These are phyloP conservation scores for Cladosporium sp. DNA, from an alignment of 2,329 filamentous ascomycete genomes.

Conservation along the genomic window DNA sequence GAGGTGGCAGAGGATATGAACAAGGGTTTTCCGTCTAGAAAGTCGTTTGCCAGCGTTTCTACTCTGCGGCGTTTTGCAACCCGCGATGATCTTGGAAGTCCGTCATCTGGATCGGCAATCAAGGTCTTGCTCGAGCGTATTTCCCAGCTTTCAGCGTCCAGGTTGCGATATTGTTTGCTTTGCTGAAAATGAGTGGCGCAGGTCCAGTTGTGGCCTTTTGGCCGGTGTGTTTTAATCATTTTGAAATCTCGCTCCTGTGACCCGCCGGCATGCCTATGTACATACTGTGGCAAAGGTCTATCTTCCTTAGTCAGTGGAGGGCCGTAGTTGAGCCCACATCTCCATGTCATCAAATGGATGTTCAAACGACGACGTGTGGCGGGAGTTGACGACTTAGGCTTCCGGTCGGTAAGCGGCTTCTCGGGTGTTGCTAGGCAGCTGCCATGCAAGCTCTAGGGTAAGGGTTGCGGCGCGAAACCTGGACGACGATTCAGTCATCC, in stretches of 20 bases:
- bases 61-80: conserved; percentile 52
- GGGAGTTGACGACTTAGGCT: background rate
- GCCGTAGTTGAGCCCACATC: no score
- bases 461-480: no score
- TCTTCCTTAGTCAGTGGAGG: no score
- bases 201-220: conserved; percentile 27
- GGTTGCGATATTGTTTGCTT: conserved; percentile 24
- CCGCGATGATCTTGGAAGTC: conserved; percentile 46
- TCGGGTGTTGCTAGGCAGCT: background rate
- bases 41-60: conserved; percentile 56
- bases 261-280: no score
- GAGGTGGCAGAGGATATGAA: conserved; percentile 53
- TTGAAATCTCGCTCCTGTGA: no score
- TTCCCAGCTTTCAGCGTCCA: conserved; percentile 22
- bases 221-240: conserved; percentile 29
- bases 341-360: background rate
- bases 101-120: conserved; percentile 54
- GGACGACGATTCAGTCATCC: no score
- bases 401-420: background rate
- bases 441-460: background rate
- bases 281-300: no score
- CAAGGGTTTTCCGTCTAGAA: conserved; percentile 52
- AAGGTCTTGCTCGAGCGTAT: conserved; percentile 38
- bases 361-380: background rate
- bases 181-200: conserved; percentile 28